Percentiles rank a stretch among this genome's conserved stretches.
Evolutionary conservation across 148 eudicot genomes (phyloP).

Genomic region (Vaccinium macrocarpon): DNA sequence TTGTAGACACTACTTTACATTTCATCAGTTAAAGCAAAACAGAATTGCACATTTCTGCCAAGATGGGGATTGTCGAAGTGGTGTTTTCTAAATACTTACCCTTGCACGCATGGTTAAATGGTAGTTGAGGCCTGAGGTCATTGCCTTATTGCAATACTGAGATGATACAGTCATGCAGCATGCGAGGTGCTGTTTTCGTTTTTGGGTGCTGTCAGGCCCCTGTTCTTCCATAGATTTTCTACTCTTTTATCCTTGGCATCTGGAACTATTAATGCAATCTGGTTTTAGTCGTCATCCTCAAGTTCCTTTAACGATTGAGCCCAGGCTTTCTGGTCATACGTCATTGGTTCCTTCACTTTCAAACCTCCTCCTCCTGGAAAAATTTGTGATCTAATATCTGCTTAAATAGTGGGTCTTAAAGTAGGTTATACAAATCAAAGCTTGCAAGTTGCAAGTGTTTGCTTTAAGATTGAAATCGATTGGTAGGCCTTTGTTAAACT

Average conservation of each 20-base stretch:
- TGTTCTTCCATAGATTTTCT: neutral
- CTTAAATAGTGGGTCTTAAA: too few species aligned
- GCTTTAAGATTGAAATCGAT: too few species aligned
- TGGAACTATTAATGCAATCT: neutral
- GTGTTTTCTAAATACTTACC: neutral
- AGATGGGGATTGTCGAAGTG: neutral
- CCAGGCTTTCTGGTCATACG: too few species aligned
- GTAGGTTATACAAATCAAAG: too few species aligned
- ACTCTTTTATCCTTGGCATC: neutral
- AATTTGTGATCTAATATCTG: neutral
- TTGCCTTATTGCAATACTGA: neutral
- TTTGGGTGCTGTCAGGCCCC: neutral
- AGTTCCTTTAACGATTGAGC: neutral
- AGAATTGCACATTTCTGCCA: neutral
- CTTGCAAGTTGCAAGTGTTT: too few species aligned
- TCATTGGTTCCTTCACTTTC: neutral
- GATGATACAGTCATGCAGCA: neutral
- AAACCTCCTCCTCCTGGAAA: neutral
- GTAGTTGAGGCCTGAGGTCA: neutral
- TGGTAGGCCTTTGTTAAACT: too few species aligned
- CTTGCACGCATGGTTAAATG: neutral
- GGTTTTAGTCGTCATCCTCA: neutral
- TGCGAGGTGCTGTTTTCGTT: neutral
- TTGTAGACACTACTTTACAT: neutral
- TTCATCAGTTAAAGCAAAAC: neutral